Evolutionary conservation across 345 rosid genomes (phyloP), one percentile per base, ranked within the genome.

Genomic region (Rhizophora mangle): DNA sequence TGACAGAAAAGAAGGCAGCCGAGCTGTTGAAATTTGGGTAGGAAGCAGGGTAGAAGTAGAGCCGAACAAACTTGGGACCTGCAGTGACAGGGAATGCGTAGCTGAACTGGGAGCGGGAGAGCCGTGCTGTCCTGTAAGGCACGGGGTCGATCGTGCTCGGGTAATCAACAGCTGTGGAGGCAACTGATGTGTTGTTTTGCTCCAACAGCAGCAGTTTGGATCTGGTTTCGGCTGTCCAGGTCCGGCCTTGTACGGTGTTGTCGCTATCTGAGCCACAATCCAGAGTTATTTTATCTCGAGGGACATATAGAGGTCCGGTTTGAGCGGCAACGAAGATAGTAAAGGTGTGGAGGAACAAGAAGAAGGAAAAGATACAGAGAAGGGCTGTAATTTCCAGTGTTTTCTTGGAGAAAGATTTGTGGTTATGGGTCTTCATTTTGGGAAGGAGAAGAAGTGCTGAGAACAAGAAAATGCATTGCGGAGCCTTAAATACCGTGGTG

Each of bases 1-100:
- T 65, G 58, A 78, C 79, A 21, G 75, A 60, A 69, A 81, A 78
- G 43, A 69, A 71, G 49, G 74, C 61, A 8, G 18, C 29, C 4
- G 67, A 51, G 22, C 65, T n/a, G 31, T 64, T 53, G 49, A 52
- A 62, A 26, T 21, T 27, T 18, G 31, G 31, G 68, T 71, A 72
- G 16, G 60, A 6, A 2, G 31, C 0, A 0, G 31, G 3, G 62
- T 24, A 58, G 62, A 18, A 13, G 62, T 24, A 18, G 62, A 24
- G 18, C 32, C 29, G 62, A 11, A 29, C 19, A 5, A 29, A 26
- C 8, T 13, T 29, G 22, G 62, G 31, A 6, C 16, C 62, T 5
- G 54, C 21, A 49, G 53, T 49, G 53, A 49, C 20, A 49, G 53
- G 53, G 53, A 26, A 58, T 6, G 20, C 13, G 19, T 49, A 49